Percentiles rank a stretch among this genome's conserved stretches.
phyloP scores from a whole-genome alignment of 768 basidiomycete species.

The Mycena galopus region DNA sequence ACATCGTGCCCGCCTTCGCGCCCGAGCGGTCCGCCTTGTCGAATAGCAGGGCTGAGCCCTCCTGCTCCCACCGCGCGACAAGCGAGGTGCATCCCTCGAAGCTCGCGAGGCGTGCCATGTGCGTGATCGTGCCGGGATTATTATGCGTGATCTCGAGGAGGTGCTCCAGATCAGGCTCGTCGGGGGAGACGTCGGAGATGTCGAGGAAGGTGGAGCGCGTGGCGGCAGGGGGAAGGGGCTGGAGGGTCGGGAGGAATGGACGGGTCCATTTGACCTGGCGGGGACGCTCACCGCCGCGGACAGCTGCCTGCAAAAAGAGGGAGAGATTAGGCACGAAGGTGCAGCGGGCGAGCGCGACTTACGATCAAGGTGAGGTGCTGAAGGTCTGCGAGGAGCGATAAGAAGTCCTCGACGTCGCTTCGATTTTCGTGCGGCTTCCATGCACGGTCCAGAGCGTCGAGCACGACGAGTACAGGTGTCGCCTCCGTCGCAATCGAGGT shows the following conservation, averaged over 20 bases:
- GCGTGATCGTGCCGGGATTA: slow-evolving; percentile 6
- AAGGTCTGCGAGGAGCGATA: slow-evolving; percentile 29
- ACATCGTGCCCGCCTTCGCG: background rate
- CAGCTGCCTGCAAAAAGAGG: slow-evolving; percentile 10
- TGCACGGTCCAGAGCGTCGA: slow-evolving; percentile 24
- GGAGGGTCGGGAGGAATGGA: slow-evolving; percentile 29
- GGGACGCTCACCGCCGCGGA: slow-evolving; percentile 32
- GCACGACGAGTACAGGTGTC: slow-evolving; percentile 15
- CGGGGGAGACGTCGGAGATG: slow-evolving; percentile 32
- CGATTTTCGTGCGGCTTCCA: slow-evolving; percentile 21
- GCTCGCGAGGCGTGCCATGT: slow-evolving; percentile 27
- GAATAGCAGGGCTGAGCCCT: slow-evolving; percentile 22
- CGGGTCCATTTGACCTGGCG: slow-evolving; percentile 35
- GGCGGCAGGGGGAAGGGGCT: slow-evolving; percentile 10
- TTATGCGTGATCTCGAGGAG: slow-evolving; percentile 26
- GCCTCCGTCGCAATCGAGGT: background rate
- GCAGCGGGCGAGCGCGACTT: background rate
- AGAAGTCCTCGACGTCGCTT: slow-evolving; percentile 24
- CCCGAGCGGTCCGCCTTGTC: slow-evolving; percentile 1
- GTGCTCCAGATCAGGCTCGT: slow-evolving; percentile 15
- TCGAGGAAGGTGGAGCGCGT: slow-evolving; percentile 34
- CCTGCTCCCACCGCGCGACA: slow-evolving; percentile 24
- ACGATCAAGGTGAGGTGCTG: slow-evolving; percentile 29
- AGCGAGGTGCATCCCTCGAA: slow-evolving; percentile 34
- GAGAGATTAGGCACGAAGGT: background rate